These are phyloP conservation scores for Mycena crocata DNA, from an alignment of 768 basidiomycete genomes.

Conservation along the genomic window DNA sequence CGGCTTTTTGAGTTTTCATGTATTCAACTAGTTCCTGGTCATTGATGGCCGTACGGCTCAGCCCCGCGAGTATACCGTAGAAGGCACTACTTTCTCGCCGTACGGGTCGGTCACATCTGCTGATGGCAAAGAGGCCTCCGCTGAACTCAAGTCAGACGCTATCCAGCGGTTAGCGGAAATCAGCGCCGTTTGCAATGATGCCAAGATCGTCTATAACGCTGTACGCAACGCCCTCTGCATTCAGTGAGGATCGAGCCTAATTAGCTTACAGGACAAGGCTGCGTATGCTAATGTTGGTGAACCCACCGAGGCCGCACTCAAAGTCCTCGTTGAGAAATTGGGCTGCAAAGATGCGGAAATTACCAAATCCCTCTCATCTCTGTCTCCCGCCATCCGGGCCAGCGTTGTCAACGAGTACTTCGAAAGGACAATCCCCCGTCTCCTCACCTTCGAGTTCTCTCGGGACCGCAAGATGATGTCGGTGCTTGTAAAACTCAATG, in stretches of 20 bases:
- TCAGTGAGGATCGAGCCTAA: neutral
- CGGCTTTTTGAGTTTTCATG: constrained; percentile 1
- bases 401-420: constrained; percentile 89
- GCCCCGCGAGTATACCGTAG: constrained; percentile 80
- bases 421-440: constrained; percentile 78
- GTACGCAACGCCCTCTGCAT: constrained; percentile 54
- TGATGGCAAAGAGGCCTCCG: constrained; percentile 68
- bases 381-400: constrained; percentile 73
- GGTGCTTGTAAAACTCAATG: constrained; percentile 82
- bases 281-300: constrained; percentile 90
- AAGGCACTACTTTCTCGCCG: constrained; percentile 94
- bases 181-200: constrained; percentile 93
- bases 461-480: constrained; percentile 99
- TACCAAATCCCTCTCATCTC: constrained; percentile 64
- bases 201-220: constrained; percentile 86
- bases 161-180: constrained; percentile 92
- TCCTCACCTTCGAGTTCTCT: constrained; percentile 97
- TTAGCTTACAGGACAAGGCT: constrained; percentile 73
- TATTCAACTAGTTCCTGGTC: constrained; percentile 73
- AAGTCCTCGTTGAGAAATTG: constrained; percentile 95
- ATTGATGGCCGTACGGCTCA: constrained; percentile 64
- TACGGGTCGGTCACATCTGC: constrained; percentile 76
- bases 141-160: constrained; percentile 73
- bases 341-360: constrained; percentile 75
- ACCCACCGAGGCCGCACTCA: constrained; percentile 97